Conservation (phyloP, 331 rosid genomes). For the Rosa hybrid region DNA sequence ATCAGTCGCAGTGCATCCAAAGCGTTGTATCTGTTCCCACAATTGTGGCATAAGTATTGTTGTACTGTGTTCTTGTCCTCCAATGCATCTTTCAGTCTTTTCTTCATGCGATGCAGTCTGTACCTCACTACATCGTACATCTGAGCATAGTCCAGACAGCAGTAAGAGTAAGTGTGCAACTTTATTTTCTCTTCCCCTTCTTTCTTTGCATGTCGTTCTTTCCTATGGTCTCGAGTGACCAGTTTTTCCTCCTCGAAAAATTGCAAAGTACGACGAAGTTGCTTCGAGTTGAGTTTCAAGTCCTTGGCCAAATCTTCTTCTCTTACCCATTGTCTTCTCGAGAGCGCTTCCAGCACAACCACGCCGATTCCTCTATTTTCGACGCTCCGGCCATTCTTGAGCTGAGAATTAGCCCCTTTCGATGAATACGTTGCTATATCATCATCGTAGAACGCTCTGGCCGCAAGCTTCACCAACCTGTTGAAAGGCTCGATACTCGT, state of each 20-base stretch:
- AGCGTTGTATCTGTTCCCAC: constrained; percentile 87
- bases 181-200: constrained; percentile 95
- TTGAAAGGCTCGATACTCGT: constrained; percentile 67
- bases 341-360: constrained; percentile 89
- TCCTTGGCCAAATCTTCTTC: constrained; percentile 99
- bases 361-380: constrained; percentile 93
- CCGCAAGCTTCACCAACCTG: constrained; percentile 87
- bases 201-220: constrained; percentile 48
- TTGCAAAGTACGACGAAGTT: constrained; percentile 79
- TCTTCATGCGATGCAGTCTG: constrained; percentile 92
- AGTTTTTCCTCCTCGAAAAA: constrained; percentile 94
- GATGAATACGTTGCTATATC: constrained; percentile 23
- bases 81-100: constrained; percentile 94
- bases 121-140: constrained; percentile 90
- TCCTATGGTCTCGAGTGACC: constrained; percentile 83
- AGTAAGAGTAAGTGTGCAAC: constrained; percentile 91
- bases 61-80: constrained; percentile 96
- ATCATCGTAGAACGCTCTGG: constrained; percentile 93
- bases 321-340: constrained; percentile 98
- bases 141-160: constrained; percentile 92
- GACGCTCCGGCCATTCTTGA: constrained; percentile 70
- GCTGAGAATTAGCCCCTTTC: constrained; percentile 79
- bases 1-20: constrained; percentile 88
- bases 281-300: constrained; percentile 84
- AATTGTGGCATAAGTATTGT: constrained; percentile 82